A percentile compares a stretch with the other conserved stretches of the same genome.
phyloP scores from a whole-genome alignment of 306 rosid species.

The Datisca glomerata region DNA sequence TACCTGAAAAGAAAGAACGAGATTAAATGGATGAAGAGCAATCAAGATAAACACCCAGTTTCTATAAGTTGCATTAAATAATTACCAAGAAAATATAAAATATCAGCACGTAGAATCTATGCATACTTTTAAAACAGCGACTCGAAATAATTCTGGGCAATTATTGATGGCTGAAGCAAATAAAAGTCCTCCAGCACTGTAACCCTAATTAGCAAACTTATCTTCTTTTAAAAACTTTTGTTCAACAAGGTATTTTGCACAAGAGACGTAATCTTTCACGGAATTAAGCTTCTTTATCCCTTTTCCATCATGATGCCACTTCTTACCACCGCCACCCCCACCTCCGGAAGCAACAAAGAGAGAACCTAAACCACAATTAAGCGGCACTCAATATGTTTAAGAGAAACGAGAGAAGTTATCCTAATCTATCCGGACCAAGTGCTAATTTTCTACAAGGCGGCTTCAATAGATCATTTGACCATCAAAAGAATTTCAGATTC shows the following conservation, averaged over 20 bases:
- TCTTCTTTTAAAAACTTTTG: constrained; percentile 51
- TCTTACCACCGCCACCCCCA: constrained; percentile 88
- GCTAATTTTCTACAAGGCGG: no score
- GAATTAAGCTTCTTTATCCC: constrained; percentile 55
- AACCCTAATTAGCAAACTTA: constrained; percentile 80
- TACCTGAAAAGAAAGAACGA: constrained; percentile 43
- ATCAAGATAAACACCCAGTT: neutral
- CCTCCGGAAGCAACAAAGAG: constrained; percentile 42
- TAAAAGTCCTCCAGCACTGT: constrained; percentile 89
- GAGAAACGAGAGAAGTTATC: no score
- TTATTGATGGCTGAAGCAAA: constrained; percentile 81
- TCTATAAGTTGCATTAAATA: neutral
- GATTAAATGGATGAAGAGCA: neutral
- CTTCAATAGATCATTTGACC: no score
- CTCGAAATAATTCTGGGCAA: constrained; percentile 65
- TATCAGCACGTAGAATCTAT: neutral
- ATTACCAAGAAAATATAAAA: neutral
- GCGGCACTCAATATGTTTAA: no score
- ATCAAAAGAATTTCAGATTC: no score
- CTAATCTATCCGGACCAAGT: no score
- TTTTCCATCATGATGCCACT: constrained; percentile 84
- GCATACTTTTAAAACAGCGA: constrained; percentile 71
- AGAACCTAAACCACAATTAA: neutral
- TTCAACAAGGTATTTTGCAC: constrained; percentile 73
- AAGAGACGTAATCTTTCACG: constrained; percentile 64